Evolutionary conservation across 768 basidiomycete species (phyloP).

Genomic region (Lactifluus volemus): DNA sequence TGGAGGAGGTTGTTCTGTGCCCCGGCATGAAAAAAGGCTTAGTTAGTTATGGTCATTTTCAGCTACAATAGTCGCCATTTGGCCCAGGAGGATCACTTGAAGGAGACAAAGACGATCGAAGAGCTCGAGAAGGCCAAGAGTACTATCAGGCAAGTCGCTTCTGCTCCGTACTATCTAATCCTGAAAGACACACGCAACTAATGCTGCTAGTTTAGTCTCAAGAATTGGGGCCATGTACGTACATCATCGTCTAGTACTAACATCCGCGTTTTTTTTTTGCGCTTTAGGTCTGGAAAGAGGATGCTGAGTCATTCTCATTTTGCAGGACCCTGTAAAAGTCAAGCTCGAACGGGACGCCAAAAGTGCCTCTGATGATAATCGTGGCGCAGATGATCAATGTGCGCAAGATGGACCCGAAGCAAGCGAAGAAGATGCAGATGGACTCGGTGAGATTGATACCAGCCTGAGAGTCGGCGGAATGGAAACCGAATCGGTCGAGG

Average conservation of each 20-base stretch:
- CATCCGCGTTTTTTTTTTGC: too few species aligned
- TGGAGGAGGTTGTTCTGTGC: too few species aligned
- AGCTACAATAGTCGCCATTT: conserved; percentile 28
- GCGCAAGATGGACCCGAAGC: not conserved
- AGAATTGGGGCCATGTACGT: conserved; percentile 30
- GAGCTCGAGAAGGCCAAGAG: conserved; percentile 28
- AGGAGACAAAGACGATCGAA: conserved; percentile 21
- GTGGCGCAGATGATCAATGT: too few species aligned
- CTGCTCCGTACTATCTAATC: too few species aligned
- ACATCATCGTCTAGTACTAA: too few species aligned
- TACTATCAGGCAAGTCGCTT: conserved; percentile 25
- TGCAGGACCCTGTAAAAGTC: conserved; percentile 26
- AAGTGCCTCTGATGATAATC: not conserved
- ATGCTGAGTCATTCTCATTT: not conserved
- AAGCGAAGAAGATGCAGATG: not conserved
- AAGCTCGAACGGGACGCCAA: conserved; percentile 19
- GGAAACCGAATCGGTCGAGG: conserved; percentile 16
- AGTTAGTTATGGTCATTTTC: not conserved
- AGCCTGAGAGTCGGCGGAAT: not conserved
- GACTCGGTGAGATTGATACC: not conserved
- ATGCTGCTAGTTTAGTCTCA: conserved; percentile 19
- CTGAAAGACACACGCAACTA: not conserved
- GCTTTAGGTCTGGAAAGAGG: too few species aligned
- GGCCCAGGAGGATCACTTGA: conserved; percentile 27
- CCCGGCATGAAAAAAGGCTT: not conserved